Evolutionary conservation across 202 grass and related monocot genomes (phyloP), one percentile per base, ranked within the genome.

Genomic region (Eragrostis tef): DNA sequence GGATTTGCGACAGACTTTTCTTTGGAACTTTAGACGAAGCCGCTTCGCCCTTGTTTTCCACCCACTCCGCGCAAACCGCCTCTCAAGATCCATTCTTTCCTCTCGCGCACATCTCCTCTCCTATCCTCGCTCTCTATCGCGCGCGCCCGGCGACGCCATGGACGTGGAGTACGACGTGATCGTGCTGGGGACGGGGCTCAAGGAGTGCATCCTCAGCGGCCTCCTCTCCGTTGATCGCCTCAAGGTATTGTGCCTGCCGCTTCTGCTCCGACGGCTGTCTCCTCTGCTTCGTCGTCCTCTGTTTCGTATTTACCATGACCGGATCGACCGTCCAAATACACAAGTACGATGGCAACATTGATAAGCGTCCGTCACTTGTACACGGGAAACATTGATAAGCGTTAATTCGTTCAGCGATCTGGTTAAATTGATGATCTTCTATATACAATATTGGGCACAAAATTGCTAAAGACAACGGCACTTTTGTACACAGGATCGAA

Each of bases 141-240:
- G 0, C 12, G 11, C 11, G 26, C 16, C 7, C 34, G 34, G 9
- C 11, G 25, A 51, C 25, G 68, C 29, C 45, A 82, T 95, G 92
- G 96, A 95, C 67, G 92, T 93, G 70, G 92, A 98, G 89, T 98
- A 98, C 80, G 96, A 98, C 21, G 96, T 95, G 13, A 93, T 98
- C 74, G 96, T 98, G 74, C 85, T 98, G 6, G 80, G 46, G 46
- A 83, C 82, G 60, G 61, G 84, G 69, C 76, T 86, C 84, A 86
- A 86, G 84, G 84, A 80, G 49, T 77, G 70, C 70, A 98, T 79
- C 53, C 77, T 61, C 62, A 98, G 95, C 76, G 96, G 96, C 65
- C 96, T 98, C 80, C 92, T 98, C 85, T 98, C 96, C 78, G 96
- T 98, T 78, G 90, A 98, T 65, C 85, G 96, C 87, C 88, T 98